Evolutionary conservation across 805 yeast species (phyloP).

Genomic region (Torulaspora delbrueckii): DNA sequence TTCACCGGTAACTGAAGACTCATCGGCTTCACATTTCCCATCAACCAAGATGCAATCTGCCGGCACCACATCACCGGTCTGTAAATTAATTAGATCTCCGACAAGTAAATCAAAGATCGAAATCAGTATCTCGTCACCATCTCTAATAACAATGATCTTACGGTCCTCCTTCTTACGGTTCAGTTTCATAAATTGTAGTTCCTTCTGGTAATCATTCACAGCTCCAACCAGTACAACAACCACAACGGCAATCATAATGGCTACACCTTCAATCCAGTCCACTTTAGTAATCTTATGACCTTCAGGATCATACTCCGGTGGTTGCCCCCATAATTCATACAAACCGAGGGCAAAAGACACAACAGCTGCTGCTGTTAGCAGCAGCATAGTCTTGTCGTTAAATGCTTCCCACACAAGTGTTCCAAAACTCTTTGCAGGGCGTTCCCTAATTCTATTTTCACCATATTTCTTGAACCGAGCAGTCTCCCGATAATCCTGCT

Average conservation of each 20-base stretch:
- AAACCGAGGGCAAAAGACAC: conserved; percentile 86
- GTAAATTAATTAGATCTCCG: conserved; percentile 77
- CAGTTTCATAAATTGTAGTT: conserved; percentile 81
- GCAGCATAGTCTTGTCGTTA: conserved; percentile 83
- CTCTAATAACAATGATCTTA: conserved; percentile 67
- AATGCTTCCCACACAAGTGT: conserved; percentile 73
- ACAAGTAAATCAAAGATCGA: conserved; percentile 73
- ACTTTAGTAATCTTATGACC: conserved; percentile 76
- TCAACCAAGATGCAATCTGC: conserved; percentile 74
- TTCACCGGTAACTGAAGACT: conserved; percentile 91
- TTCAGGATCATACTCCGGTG: conserved; percentile 68
- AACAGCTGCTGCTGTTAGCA: conserved; percentile 80
- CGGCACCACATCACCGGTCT: conserved; percentile 93
- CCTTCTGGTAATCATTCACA: conserved; percentile 94
- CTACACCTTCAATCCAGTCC: conserved; percentile 99
- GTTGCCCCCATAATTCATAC: conserved; percentile 87
- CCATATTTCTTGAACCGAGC: conserved; percentile 48
- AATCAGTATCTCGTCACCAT: conserved; percentile 60
- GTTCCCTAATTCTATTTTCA: conserved; percentile 64
- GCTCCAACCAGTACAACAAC: conserved; percentile 94
- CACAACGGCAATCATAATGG: conserved; percentile 83
- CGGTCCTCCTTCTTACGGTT: conserved; percentile 88
- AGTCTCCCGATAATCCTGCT: conserved; percentile 6
- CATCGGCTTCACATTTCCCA: conserved; percentile 86
- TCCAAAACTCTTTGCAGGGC: conserved; percentile 62